These are phyloP conservation scores for Blastocystis sp. DNA, from an alignment of 352 stramenopile genomes.

Conservation along the genomic window DNA sequence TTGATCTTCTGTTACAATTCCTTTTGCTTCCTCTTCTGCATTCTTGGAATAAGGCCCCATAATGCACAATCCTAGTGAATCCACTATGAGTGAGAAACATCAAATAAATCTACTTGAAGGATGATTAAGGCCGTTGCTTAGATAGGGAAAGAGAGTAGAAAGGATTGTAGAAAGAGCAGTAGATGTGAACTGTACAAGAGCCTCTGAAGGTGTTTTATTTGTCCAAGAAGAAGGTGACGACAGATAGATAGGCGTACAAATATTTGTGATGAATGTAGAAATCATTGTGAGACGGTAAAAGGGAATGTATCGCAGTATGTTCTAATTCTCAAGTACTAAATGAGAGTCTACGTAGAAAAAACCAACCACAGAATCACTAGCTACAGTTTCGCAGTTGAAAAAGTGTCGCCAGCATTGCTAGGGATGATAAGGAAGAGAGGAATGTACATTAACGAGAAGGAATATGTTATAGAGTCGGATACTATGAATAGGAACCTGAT, in stretches of 20 bases:
- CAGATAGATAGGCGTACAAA: background rate
- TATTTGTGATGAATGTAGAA: background rate
- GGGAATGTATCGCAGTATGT: background rate
- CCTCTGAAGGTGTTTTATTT: background rate
- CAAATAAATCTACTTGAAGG: background rate
- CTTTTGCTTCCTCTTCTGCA: background rate
- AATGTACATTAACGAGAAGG: background rate
- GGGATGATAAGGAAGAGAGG: background rate
- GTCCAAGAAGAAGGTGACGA: background rate
- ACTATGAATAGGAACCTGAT: background rate
- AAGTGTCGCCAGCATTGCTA: constrained; percentile 37
- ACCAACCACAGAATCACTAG: background rate
- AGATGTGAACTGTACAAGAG: background rate
- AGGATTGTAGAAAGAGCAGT: background rate
- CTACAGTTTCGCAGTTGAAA: background rate
- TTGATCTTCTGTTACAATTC: background rate
- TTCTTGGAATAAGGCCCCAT: background rate
- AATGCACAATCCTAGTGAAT: background rate
- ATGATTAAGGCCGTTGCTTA: background rate
- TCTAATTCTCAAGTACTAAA: background rate
- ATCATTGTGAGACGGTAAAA: background rate
- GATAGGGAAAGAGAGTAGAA: background rate
- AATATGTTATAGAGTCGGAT: constrained; percentile 27
- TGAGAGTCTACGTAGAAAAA: background rate
- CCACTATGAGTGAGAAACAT: background rate